These are phyloP conservation scores for Trypanosoma conorhini DNA, from an alignment of 208 protist genomes.

Conservation along the genomic window DNA sequence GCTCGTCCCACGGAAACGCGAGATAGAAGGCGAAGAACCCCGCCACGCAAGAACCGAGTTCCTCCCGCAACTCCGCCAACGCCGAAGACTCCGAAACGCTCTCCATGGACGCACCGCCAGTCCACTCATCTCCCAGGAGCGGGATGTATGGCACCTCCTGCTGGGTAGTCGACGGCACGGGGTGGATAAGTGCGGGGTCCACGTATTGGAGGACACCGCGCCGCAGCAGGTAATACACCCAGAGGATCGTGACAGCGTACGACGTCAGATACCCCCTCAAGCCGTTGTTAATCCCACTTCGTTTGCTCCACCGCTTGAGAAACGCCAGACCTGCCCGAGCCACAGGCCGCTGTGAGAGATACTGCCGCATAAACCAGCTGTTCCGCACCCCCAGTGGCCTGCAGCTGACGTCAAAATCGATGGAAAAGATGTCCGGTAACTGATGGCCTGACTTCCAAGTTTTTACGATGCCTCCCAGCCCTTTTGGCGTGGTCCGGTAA, in stretches of 20 bases:
- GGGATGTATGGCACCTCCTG: constrained; percentile 47
- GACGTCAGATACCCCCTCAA: constrained; percentile 70
- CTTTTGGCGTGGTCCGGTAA: constrained; percentile 26
- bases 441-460: constrained; percentile 31
- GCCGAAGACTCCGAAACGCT: not conserved
- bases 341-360: constrained; percentile 50
- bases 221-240: constrained; percentile 74
- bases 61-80: not conserved
- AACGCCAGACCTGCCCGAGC: constrained; percentile 69
- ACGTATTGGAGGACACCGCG: constrained; percentile 41
- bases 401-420: constrained; percentile 86
- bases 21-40: constrained; percentile 24
- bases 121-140: constrained; percentile 26
- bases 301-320: constrained; percentile 84
- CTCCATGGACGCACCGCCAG: not conserved
- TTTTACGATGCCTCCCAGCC: constrained; percentile 27
- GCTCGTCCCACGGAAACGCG: constrained; percentile 17
- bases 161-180: constrained; percentile 29
- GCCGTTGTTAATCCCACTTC: constrained; percentile 74
- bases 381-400: constrained; percentile 73
- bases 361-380: constrained; percentile 76
- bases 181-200: constrained; percentile 31
- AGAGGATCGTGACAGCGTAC: constrained; percentile 75
- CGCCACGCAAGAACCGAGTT: constrained; percentile 9
- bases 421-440: constrained; percentile 62